Percentiles rank a stretch among this genome's conserved stretches.
Evolutionary conservation across 2,329 filamentous ascomycete genomes (phyloP).

Genomic region (Aaosphaeria arxii): DNA sequence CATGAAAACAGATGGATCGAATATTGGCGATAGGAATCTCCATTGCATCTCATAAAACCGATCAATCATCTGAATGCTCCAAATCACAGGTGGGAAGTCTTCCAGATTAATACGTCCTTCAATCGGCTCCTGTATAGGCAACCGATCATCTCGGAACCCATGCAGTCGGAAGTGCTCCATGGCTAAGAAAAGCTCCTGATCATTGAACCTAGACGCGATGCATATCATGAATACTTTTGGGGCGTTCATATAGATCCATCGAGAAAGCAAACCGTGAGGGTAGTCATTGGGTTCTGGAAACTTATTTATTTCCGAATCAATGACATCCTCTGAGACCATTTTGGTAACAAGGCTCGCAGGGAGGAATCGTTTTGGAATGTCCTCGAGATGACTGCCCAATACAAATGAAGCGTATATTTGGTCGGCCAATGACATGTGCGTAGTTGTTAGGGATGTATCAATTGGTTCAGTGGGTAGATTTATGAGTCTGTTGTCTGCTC

Average conservation of each 20-base stretch:
- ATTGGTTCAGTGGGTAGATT: too few species aligned
- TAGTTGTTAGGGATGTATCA: too few species aligned
- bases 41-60: constrained; percentile 12
- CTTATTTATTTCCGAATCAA: too few species aligned
- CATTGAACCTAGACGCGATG: constrained; percentile 2
- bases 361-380: too few species aligned
- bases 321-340: too few species aligned
- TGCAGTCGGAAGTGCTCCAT: constrained; percentile 1
- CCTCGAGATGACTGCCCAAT: too few species aligned
- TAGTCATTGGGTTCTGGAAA: too few species aligned
- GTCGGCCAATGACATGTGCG: too few species aligned
- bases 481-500: too few species aligned
- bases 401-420: too few species aligned
- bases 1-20: constrained; percentile 1
- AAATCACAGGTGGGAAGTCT: constrained; percentile 1
- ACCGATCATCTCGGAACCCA: constrained; percentile 2
- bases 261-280: neutral
- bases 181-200: neutral
- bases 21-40: constrained; percentile 11
- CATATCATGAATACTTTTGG: constrained; percentile 6
- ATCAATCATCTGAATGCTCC: neutral
- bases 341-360: too few species aligned
- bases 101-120: neutral
- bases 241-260: constrained; percentile 2
- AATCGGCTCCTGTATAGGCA: constrained; percentile 3